Percentiles rank a stretch among this genome's conserved stretches.
These are phyloP conservation scores for Phlebopus sp. DNA, from an alignment of 1,284 basidiomycete species.

Conservation along the genomic window DNA sequence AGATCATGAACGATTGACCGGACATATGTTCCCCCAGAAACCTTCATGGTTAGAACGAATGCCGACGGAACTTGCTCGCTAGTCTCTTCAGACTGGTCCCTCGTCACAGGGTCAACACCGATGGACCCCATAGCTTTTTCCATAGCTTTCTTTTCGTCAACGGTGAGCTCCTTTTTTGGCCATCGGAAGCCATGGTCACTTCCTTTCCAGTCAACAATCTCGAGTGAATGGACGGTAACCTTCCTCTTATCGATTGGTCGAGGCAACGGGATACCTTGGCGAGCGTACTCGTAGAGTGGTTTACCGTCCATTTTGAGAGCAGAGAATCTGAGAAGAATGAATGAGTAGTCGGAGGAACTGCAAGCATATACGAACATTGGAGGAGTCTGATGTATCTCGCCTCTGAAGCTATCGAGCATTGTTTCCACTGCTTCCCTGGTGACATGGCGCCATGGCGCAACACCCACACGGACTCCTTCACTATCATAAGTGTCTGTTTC, in stretches of 20 bases:
- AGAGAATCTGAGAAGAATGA: slow-evolving; percentile 70
- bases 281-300: slow-evolving; percentile 94
- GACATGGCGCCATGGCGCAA: slow-evolving; percentile 82
- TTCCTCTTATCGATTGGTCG: slow-evolving; percentile 89
- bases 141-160: slow-evolving; percentile 70
- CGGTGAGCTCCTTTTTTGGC: slow-evolving; percentile 69
- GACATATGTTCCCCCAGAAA: slow-evolving; percentile 96
- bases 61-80: slow-evolving; percentile 59
- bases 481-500: slow-evolving; percentile 96
- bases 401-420: slow-evolving; percentile 76
- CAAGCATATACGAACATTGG: slow-evolving; percentile 68
- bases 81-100: slow-evolving; percentile 33
- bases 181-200: slow-evolving; percentile 62
- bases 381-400: slow-evolving; percentile 86
- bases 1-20: slow-evolving; percentile 91
- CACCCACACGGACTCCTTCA: slow-evolving; percentile 74
- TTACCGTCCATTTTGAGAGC: slow-evolving; percentile 98
- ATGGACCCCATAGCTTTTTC: slow-evolving; percentile 57
- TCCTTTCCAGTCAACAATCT: slow-evolving; percentile 71
- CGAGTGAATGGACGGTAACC: slow-evolving; percentile 79
- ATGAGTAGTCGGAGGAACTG: slow-evolving; percentile 9
- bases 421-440: slow-evolving; percentile 74
- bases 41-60: slow-evolving; percentile 89
- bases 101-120: slow-evolving; percentile 28
- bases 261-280: slow-evolving; percentile 86